Percentiles rank a stretch among this genome's conserved stretches.
These are phyloP conservation scores for Endocarpon pusillum DNA, from an alignment of 495 filamentous ascomycete species.

Conservation along the genomic window DNA sequence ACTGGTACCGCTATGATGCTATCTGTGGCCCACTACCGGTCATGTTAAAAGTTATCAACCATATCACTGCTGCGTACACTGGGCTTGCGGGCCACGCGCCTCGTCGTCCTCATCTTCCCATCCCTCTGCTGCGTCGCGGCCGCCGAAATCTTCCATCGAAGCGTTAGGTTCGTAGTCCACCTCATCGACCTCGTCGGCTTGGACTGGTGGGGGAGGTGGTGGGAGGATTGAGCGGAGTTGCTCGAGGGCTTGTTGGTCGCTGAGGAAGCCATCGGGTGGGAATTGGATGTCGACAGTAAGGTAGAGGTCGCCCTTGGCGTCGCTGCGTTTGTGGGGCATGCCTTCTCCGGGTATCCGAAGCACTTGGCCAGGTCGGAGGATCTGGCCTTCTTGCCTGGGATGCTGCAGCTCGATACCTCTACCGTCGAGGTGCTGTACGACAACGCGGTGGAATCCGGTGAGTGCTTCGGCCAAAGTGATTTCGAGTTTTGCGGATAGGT, in stretches of 20 bases:
- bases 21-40: too few relatives aligned
- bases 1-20: too few relatives aligned
- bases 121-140: constrained; percentile 53
- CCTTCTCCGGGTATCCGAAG: constrained; percentile 77
- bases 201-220: constrained; percentile 36
- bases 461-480: constrained; percentile 73
- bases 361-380: constrained; percentile 64
- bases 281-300: constrained; percentile 75
- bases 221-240: constrained; percentile 62
- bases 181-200: constrained; percentile 62
- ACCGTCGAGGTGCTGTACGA: constrained; percentile 85
- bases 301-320: constrained; percentile 73
- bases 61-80: constrained; percentile 79
- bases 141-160: constrained; percentile 61
- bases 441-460: constrained; percentile 76
- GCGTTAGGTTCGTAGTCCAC: constrained; percentile 70
- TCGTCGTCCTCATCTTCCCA: constrained; percentile 67
- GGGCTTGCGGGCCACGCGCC: constrained; percentile 30
- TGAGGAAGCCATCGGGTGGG: constrained; percentile 69
- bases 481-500: constrained; percentile 62
- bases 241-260: constrained; percentile 45
- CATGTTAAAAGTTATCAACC: too few relatives aligned
- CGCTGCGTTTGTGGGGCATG: constrained; percentile 80
- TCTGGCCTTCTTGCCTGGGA: constrained; percentile 46
- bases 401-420: constrained; percentile 72